Percentiles rank a stretch among this genome's conserved stretches.
These are phyloP conservation scores for Pharus latifolius DNA, from an alignment of 176 grass and related monocot species.

Conservation along the genomic window DNA sequence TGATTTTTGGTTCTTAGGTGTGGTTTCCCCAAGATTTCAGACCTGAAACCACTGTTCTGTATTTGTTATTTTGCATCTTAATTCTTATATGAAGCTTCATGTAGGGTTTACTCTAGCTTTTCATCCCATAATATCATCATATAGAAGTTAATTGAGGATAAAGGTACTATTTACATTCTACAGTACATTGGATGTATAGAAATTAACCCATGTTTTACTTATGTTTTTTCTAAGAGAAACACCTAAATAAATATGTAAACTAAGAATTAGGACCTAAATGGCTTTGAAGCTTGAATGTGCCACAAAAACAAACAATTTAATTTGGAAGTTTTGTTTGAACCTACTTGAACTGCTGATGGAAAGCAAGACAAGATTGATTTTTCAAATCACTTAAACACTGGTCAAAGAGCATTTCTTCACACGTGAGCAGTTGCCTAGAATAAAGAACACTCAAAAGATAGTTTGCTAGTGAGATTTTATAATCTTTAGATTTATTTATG, in stretches of 20 bases:
- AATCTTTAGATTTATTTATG: not conserved
- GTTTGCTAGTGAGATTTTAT: not conserved
- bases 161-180: too few relatives aligned
- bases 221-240: not conserved
- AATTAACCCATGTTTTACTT: not conserved
- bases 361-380: not conserved
- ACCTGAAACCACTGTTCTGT: not conserved
- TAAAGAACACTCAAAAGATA: constrained; percentile 9
- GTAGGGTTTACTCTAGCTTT: too few relatives aligned
- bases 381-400: not conserved
- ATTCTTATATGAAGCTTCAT: not conserved
- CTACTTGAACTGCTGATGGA: not conserved
- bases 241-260: not conserved
- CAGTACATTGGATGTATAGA: too few relatives aligned
- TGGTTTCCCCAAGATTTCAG: not conserved
- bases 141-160: too few relatives aligned
- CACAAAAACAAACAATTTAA: not conserved
- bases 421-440: not conserved
- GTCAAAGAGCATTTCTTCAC: not conserved
- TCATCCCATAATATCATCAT: too few relatives aligned
- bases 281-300: not conserved
- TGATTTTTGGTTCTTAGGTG: not conserved
- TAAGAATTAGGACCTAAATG: not conserved
- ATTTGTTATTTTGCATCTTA: not conserved
- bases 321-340: too few relatives aligned